Percentiles rank a stretch among this genome's conserved stretches.
phyloP scores from a whole-genome alignment of 2,329 filamentous ascomycete genomes.

The Penicillium sp. region DNA sequence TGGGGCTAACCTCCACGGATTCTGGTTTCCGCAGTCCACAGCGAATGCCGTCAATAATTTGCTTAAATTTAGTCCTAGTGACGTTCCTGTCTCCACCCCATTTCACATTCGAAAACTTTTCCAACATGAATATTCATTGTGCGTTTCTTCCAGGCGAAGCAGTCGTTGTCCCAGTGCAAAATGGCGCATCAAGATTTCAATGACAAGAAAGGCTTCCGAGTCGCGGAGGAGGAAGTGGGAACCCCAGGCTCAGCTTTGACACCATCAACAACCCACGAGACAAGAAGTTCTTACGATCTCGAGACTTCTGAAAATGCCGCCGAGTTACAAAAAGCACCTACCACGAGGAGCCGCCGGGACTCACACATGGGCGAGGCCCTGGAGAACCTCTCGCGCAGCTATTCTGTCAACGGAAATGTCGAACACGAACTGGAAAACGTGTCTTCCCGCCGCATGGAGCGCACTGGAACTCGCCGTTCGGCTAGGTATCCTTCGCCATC shows the following conservation, averaged over 20 bases:
- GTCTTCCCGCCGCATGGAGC: slow-evolving; percentile 13
- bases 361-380: slow-evolving; percentile 20
- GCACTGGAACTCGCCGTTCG: slow-evolving; percentile 9
- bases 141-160: not conserved
- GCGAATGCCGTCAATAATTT: not conserved
- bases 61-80: not conserved
- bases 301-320: slow-evolving; percentile 14
- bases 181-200: not conserved
- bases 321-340: slow-evolving; percentile 12
- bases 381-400: slow-evolving; percentile 12
- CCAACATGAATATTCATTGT: not conserved
- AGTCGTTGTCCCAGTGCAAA: not conserved
- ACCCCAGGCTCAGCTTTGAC: not conserved
- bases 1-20: not conserved
- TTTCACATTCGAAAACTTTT: not conserved
- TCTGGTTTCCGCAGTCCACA: not conserved
- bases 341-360: slow-evolving; percentile 11
- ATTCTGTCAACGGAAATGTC: slow-evolving; percentile 5
- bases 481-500: slow-evolving; percentile 6
- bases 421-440: slow-evolving; percentile 7
- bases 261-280: not conserved
- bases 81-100: not conserved
- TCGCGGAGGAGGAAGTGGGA: not conserved
- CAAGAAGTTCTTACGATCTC: not conserved
- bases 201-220: not conserved